phyloP scores from a whole-genome alignment of 768 basidiomycete genomes.

The Lactarius evosmus region DNA sequence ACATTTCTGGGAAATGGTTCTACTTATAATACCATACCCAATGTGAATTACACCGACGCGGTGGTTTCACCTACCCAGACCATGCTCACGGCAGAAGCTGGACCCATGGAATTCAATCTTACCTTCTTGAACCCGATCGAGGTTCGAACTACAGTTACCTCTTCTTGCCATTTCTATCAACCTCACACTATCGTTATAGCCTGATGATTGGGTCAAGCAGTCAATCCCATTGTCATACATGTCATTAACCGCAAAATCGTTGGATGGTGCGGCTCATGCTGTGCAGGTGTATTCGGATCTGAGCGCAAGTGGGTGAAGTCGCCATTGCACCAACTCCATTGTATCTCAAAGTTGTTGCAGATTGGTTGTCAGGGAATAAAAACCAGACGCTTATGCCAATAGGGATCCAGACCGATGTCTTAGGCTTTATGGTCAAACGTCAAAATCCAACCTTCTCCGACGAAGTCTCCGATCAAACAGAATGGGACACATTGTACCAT shows the following conservation, averaged over 20 bases:
- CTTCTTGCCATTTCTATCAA: neutral
- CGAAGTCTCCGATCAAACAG: constrained; percentile 22
- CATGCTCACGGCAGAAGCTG: constrained; percentile 36
- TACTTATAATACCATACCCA: neutral
- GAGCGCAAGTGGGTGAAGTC: constrained; percentile 34
- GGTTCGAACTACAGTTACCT: constrained; percentile 25
- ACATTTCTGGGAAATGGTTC: constrained; percentile 21
- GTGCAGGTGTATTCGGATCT: constrained; percentile 43
- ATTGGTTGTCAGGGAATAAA: constrained; percentile 30
- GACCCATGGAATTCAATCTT: constrained; percentile 38
- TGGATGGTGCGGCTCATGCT: constrained; percentile 36
- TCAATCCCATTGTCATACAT: constrained; percentile 43
- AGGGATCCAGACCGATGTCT: neutral
- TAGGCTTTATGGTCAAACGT: constrained; percentile 21
- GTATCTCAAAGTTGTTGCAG: constrained; percentile 9
- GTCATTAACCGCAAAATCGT: constrained; percentile 32
- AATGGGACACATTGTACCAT: constrained; percentile 26
- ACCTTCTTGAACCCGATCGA: constrained; percentile 42
- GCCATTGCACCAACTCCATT: neutral
- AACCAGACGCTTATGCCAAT: constrained; percentile 5
- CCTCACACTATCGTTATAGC: constrained; percentile 27
- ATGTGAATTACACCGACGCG: constrained; percentile 27
- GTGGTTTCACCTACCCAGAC: constrained; percentile 39
- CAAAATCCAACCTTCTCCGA: constrained; percentile 4
- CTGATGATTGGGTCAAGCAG: constrained; percentile 38